These are phyloP conservation scores for Teratosphaeria epicoccoides DNA, from an alignment of 2,329 filamentous ascomycete species.

Conservation along the genomic window DNA sequence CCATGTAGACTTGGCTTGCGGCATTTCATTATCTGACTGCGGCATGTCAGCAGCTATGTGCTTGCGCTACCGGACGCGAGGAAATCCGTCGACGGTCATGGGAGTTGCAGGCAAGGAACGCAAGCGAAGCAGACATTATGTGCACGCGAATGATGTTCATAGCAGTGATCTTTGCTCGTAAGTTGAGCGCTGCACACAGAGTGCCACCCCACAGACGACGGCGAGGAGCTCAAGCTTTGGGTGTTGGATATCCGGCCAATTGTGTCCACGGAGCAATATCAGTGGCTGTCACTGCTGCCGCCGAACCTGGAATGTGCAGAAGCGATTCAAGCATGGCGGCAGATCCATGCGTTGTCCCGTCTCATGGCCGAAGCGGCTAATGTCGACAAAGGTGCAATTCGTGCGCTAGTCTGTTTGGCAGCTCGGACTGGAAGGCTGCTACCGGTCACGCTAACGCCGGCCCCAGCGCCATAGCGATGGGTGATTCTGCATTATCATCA, in stretches of 20 bases:
- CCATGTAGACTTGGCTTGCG: neutral
- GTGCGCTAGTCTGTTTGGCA: neutral
- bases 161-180: neutral
- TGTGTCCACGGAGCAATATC: too few species aligned
- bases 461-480: too few species aligned
- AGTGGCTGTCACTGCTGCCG: too few species aligned
- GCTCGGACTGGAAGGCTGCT: neutral
- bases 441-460: neutral
- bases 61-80: too few species aligned
- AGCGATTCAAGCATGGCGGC: neutral
- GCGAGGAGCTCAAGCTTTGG: too few species aligned
- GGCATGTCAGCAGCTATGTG: neutral
- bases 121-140: neutral
- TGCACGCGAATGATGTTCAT: neutral
- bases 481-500: too few species aligned
- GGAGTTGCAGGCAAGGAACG: neutral
- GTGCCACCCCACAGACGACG: too few species aligned
- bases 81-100: too few species aligned
- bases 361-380: neutral
- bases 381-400: neutral
- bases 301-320: too few species aligned
- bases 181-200: neutral
- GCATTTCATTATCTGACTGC: neutral
- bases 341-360: neutral
- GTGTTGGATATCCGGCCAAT: too few species aligned